phyloP scores from a whole-genome alignment of 2,329 filamentous ascomycete genomes.

The Helminthosporium solani region DNA sequence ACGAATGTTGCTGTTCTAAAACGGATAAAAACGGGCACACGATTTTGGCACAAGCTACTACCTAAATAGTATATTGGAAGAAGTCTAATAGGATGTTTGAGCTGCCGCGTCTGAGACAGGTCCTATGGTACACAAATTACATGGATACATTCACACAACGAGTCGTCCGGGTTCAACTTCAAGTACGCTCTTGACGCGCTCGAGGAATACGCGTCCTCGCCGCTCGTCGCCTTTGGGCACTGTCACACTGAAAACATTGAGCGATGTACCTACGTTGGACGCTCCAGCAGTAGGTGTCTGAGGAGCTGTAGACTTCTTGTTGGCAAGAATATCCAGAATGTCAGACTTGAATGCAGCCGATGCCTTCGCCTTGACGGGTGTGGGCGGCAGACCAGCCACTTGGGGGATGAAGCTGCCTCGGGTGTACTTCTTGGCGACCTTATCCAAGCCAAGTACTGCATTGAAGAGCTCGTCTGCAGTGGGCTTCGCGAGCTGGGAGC shows the following conservation, averaged over 20 bases:
- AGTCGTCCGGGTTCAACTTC: conserved; percentile 43
- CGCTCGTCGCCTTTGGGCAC: conserved; percentile 80
- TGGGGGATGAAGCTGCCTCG: conserved; percentile 71
- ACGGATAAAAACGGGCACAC: too few relatives aligned
- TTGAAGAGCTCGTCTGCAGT: conserved; percentile 85
- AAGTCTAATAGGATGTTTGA: too few relatives aligned
- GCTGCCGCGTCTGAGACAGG: background rate
- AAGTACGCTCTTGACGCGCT: conserved; percentile 80
- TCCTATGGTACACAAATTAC: conserved; percentile 9
- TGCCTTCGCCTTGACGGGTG: conserved; percentile 27
- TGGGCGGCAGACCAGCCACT: conserved; percentile 54
- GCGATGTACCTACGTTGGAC: conserved; percentile 48
- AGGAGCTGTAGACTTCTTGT: conserved; percentile 34
- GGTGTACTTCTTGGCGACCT: conserved; percentile 48
- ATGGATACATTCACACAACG: conserved; percentile 29
- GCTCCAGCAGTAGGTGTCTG: conserved; percentile 25
- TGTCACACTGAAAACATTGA: conserved; percentile 78
- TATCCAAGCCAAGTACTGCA: conserved; percentile 73
- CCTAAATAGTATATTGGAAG: too few relatives aligned
- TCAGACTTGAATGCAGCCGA: conserved; percentile 60
- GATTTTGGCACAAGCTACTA: too few relatives aligned
- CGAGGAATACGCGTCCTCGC: conserved; percentile 77
- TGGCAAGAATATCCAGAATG: conserved; percentile 75
- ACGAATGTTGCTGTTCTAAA: too few relatives aligned
- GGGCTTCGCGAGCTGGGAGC: conserved; percentile 62